A percentile compares a stretch with the other conserved stretches of the same genome.
Conservation (phyloP, 2,329 filamentous ascomycete genomes). For the Neonectria hederae region DNA sequence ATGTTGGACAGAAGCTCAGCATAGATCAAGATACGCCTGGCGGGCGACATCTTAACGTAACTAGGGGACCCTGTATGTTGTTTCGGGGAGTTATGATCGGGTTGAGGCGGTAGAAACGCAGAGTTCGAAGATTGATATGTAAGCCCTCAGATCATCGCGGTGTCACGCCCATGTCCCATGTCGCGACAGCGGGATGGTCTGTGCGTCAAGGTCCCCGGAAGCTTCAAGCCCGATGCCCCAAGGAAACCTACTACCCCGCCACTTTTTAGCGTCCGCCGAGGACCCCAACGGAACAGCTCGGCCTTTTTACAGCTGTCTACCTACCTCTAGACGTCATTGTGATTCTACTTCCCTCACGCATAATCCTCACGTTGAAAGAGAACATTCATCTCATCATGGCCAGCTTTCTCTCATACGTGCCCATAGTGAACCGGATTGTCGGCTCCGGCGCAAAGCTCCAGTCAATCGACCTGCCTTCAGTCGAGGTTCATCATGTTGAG, state of each 20-base stretch:
- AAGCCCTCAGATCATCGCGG: background rate
- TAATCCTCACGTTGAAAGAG: conserved; percentile 12
- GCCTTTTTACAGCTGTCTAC: conserved; percentile 25
- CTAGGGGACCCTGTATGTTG: background rate
- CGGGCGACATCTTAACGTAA: conserved; percentile 26
- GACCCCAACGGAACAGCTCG: conserved; percentile 38
- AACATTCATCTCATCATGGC: conserved; percentile 42
- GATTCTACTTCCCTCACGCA: conserved; percentile 29
- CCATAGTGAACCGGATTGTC: conserved; percentile 43
- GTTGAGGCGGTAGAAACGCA: background rate
- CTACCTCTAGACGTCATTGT: conserved; percentile 34
- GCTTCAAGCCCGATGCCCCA: conserved; percentile 20
- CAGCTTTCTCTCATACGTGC: conserved; percentile 47
- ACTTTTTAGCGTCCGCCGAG: conserved; percentile 39
- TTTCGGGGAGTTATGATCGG: background rate
- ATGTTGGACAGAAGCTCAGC: conserved; percentile 74
- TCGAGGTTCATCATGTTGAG: conserved; percentile 82
- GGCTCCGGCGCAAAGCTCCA: conserved; percentile 38
- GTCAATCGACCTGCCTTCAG: conserved; percentile 68
- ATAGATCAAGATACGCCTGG: conserved; percentile 57
- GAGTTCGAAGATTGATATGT: background rate
- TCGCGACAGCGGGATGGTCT: conserved; percentile 25
- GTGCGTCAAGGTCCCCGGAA: conserved; percentile 21
- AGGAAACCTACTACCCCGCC: conserved; percentile 41
- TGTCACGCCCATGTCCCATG: background rate